phyloP scores from a whole-genome alignment of 2,329 filamentous ascomycete genomes.

The Sporothrix euskadiensis region DNA sequence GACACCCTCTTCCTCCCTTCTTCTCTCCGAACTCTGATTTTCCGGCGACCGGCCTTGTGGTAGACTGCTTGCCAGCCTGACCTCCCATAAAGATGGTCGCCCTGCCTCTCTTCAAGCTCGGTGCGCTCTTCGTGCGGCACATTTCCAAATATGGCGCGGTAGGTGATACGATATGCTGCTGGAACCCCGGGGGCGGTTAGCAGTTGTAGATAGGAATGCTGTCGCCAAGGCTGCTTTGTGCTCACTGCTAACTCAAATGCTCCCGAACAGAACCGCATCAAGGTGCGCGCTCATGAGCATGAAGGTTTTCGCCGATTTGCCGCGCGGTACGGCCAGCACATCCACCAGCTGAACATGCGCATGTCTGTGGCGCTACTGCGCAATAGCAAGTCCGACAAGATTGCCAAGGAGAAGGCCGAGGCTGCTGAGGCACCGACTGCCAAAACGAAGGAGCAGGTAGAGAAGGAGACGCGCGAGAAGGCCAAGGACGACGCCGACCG shows the following conservation, averaged over 20 bases:
- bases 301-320: slow-evolving; percentile 61
- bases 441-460: slow-evolving; percentile 62
- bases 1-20: neutral
- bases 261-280: slow-evolving; percentile 62
- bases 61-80: neutral
- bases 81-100: slow-evolving; percentile 56
- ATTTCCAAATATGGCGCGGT: slow-evolving; percentile 70
- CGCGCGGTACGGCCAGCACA: slow-evolving; percentile 61
- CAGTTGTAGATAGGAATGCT: neutral
- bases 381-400: slow-evolving; percentile 57
- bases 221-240: neutral
- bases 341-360: slow-evolving; percentile 69
- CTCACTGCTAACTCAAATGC: slow-evolving; percentile 1
- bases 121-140: slow-evolving; percentile 63
- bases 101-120: slow-evolving; percentile 67
- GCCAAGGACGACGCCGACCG: slow-evolving; percentile 53
- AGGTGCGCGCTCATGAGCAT: slow-evolving; percentile 65
- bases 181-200: neutral
- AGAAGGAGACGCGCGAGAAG: slow-evolving; percentile 51
- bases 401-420: slow-evolving; percentile 63
- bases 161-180: slow-evolving; percentile 39
- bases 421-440: slow-evolving; percentile 64
- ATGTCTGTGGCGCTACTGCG: slow-evolving; percentile 60
- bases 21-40: neutral
- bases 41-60: neutral